These are phyloP conservation scores for Lachancea quebecensis DNA, from an alignment of 805 yeast genomes.

Conservation along the genomic window DNA sequence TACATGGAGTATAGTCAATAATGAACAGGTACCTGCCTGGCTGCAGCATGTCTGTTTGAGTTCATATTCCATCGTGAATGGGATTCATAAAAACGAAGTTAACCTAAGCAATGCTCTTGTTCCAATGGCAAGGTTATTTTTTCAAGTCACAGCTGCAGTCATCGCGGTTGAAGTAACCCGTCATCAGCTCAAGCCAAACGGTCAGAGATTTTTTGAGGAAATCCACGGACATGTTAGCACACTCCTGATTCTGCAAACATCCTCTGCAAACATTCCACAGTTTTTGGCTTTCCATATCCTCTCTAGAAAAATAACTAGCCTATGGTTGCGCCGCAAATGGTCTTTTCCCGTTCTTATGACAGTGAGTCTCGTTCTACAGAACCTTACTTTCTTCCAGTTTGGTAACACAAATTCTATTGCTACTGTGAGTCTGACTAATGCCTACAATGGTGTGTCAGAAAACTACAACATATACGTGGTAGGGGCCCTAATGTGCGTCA, in stretches of 20 bases:
- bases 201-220: slow-evolving; percentile 8
- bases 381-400: slow-evolving; percentile 72
- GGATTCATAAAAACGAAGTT: slow-evolving; percentile 16
- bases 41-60: slow-evolving; percentile 18
- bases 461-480: slow-evolving; percentile 64
- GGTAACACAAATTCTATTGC: slow-evolving; percentile 93
- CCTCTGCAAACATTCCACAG: slow-evolving; percentile 43
- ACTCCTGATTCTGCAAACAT: slow-evolving; percentile 44
- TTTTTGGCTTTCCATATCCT: slow-evolving; percentile 35
- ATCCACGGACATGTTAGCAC: slow-evolving; percentile 29
- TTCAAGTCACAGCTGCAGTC: slow-evolving; percentile 19
- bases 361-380: slow-evolving; percentile 48
- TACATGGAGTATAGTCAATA: slow-evolving; percentile 46
- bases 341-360: slow-evolving; percentile 9
- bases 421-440: slow-evolving; percentile 82
- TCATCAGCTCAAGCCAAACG: slow-evolving; percentile 10
- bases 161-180: slow-evolving; percentile 29
- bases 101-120: slow-evolving; percentile 29
- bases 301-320: slow-evolving; percentile 6
- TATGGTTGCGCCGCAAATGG: background rate
- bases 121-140: slow-evolving; percentile 33
- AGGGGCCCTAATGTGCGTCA: slow-evolving; percentile 67
- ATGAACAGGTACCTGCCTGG: slow-evolving; percentile 44
- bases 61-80: slow-evolving; percentile 8
- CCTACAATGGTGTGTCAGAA: slow-evolving; percentile 74